phyloP scores from a whole-genome alignment of 192 early-diverging fungal species.

The Coemansia asiatica region DNA sequence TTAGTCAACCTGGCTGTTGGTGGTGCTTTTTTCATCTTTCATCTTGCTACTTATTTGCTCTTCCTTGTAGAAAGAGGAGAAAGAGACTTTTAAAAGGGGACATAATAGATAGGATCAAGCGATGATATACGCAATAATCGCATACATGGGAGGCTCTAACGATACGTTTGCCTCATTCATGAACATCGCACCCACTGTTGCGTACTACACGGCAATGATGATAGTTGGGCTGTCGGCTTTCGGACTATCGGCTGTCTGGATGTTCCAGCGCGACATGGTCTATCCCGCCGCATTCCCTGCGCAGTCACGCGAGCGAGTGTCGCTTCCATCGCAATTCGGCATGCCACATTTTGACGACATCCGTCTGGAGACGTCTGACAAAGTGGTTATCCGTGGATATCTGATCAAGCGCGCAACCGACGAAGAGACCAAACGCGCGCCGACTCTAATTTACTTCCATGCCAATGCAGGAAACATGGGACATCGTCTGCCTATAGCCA shows the following conservation, averaged over 20 bases:
- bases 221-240: conserved; percentile 20
- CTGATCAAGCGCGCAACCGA: conserved; percentile 65
- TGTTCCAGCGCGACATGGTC: conserved; percentile 76
- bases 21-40: too few species aligned
- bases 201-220: conserved; percentile 35
- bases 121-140: conserved; percentile 51
- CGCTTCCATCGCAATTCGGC: conserved; percentile 67
- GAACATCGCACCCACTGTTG: conserved; percentile 35
- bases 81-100: too few species aligned
- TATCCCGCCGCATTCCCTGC: conserved; percentile 67
- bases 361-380: conserved; percentile 75
- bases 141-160: conserved; percentile 39
- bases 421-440: conserved; percentile 56
- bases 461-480: conserved; percentile 99
- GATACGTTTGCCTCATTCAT: conserved; percentile 22
- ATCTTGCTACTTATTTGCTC: too few species aligned
- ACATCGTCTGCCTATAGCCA: conserved; percentile 90
- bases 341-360: conserved; percentile 71
- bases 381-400: conserved; percentile 76
- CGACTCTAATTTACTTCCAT: conserved; percentile 89
- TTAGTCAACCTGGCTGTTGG: too few species aligned
- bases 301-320: conserved; percentile 49
- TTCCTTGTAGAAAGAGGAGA: too few species aligned
- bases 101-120: too few species aligned
- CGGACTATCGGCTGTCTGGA: conserved; percentile 55